Percentiles rank a stretch among this genome's conserved stretches.
phyloP scores from a whole-genome alignment of 495 filamentous ascomycete species.

The Clohesyomyces aquaticus region DNA sequence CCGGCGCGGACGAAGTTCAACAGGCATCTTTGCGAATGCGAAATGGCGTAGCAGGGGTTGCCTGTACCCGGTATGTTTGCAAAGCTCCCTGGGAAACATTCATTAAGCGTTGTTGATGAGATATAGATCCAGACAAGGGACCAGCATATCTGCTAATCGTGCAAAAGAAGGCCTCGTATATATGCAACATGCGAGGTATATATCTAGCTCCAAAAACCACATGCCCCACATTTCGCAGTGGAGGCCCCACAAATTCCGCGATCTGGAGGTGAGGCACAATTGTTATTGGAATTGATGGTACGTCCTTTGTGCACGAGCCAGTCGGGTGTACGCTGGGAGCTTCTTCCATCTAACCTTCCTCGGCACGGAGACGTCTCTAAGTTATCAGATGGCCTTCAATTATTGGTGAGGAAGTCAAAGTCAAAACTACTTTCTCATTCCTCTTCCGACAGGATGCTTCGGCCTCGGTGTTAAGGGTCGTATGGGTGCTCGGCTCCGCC shows the following conservation, averaged over 20 bases:
- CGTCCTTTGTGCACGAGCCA: not conserved
- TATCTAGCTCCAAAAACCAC: conserved; percentile 16
- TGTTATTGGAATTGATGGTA: conserved; percentile 10
- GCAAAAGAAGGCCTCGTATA: not conserved
- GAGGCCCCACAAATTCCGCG: conserved; percentile 11
- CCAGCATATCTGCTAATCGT: not conserved
- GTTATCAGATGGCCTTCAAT: not conserved
- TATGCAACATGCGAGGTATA: not conserved
- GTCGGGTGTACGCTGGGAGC: not conserved
- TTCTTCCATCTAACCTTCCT: not conserved
- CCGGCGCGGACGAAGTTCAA: not conserved
- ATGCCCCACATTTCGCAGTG: conserved; percentile 20
- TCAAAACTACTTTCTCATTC: too few relatives aligned
- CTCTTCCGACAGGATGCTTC: too few relatives aligned
- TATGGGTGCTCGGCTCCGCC: too few relatives aligned
- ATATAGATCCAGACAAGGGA: not conserved
- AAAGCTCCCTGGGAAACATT: not conserved
- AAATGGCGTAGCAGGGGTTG: not conserved
- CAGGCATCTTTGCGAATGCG: not conserved
- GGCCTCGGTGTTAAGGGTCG: too few relatives aligned
- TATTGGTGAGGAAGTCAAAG: not conserved
- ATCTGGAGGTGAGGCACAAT: too few relatives aligned
- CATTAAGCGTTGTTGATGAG: not conserved
- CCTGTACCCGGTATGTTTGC: not conserved
- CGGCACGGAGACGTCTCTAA: not conserved